A percentile compares a stretch with the other conserved stretches of the same genome.
phyloP scores from a whole-genome alignment of 345 rosid genomes.

The Brassica napus region Da-Ae NC_063447.1:37882501-37883000 shows the following conservation, averaged over 20 bases:
- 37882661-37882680: conserved; percentile 16
- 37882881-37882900: conserved; percentile 19
- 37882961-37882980: neutral
- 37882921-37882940: conserved; percentile 28
- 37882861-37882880: conserved; percentile 11
- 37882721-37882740: conserved; percentile 13
- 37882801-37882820: neutral
- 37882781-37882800: neutral
- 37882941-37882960: conserved; percentile 5
- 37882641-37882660: conserved; percentile 14
- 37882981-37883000: neutral
- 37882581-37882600: neutral
- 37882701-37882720: conserved; percentile 33
- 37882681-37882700: neutral
- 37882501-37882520: neutral
- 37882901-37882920: conserved; percentile 20
- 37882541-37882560: neutral
- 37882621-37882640: neutral
- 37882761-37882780: conserved; percentile 15
- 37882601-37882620: neutral
- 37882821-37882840: neutral
- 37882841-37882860: conserved; percentile 7
- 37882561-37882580: conserved; percentile 2
- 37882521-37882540: neutral
- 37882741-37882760: conserved; percentile 21